Evolutionary conservation across 2,329 filamentous ascomycete genomes (phyloP), one percentile per base, ranked within the genome.

Genomic region (Balansia obtecta): DNA sequence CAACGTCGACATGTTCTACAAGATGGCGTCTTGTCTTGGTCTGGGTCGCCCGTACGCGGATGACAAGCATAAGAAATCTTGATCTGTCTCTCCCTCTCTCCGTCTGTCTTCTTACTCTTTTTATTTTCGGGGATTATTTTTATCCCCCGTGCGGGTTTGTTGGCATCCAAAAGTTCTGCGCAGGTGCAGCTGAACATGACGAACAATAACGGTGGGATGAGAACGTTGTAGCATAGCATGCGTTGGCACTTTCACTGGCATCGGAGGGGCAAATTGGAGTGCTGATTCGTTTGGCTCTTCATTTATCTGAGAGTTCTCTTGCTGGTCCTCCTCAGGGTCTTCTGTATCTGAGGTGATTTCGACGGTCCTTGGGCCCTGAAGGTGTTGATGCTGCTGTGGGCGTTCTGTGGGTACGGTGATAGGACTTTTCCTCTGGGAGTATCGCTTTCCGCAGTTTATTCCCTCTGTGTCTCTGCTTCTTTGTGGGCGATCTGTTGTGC

Each of bases 1-100:
- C 65, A 85, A 81, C 61, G 76, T 86, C 44, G 85, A 88, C 55
- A 71, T 88, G 56, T 88, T 88, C 59, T 88, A 82, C 68, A 81
- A 82, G 65, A 86, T 88, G 62, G 80, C 83, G 13, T 73, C 74
- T 56, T 87, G 83, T 59, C 68, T 87, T 50, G 83, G 83, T 45
- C 66, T 84, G 41, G 66, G 63, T 3, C 61, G 56, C 32, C 52
- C 55, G 12, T 56, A 56, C 43, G 50, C 52, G 33, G 57, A 55
- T 11, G 61, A 57, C 51, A 52, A 58, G 57, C 54, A 52, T 46
- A 53, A 53, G 51, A 34, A 49, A 22, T 37, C 16, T 39, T 55
- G 50, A 38, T 50, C 10, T 15, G 16, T 37, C 16, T 3, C 33
- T 37, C 9, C 32, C n/a, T 15, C 5, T 38, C 5, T 46, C 18